Conservation (phyloP, 257 asterid species). For the Galeopsis tetrahit region DNA sequence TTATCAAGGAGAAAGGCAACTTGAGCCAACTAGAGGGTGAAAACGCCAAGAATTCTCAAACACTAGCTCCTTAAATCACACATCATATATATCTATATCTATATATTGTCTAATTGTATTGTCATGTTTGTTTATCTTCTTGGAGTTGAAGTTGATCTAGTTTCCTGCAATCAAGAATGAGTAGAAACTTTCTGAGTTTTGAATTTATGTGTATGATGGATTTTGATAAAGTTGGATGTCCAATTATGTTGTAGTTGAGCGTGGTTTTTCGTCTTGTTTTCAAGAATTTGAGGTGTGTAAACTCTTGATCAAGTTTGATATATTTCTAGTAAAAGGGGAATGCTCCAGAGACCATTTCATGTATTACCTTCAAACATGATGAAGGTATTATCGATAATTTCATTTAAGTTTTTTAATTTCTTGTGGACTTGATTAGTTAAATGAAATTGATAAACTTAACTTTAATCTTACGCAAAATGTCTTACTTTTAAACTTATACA, state of each 20-base stretch:
- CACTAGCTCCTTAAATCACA: conserved; percentile 18
- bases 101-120: background rate
- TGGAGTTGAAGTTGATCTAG: conserved; percentile 24
- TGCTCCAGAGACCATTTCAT: too few species aligned
- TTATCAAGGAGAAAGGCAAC: conserved; percentile 98
- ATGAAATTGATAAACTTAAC: too few species aligned
- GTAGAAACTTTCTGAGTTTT: conserved; percentile 18
- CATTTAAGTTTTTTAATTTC: too few species aligned
- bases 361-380: too few species aligned
- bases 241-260: background rate
- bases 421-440: too few species aligned
- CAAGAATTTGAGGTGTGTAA: background rate
- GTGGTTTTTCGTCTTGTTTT: background rate
- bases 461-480: too few species aligned
- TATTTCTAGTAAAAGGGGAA: too few species aligned
- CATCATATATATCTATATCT: background rate
- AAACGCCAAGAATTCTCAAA: conserved; percentile 42
- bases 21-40: conserved; percentile 95
- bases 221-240: conserved; percentile 38
- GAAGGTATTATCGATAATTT: too few species aligned
- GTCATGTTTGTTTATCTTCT: conserved; percentile 21
- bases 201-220: conserved; percentile 15
- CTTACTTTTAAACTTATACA: too few species aligned
- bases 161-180: conserved; percentile 30
- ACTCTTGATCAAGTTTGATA: too few species aligned